Conservation (phyloP, 805 yeast species). For the Starmerella sirachaensis region DNA sequence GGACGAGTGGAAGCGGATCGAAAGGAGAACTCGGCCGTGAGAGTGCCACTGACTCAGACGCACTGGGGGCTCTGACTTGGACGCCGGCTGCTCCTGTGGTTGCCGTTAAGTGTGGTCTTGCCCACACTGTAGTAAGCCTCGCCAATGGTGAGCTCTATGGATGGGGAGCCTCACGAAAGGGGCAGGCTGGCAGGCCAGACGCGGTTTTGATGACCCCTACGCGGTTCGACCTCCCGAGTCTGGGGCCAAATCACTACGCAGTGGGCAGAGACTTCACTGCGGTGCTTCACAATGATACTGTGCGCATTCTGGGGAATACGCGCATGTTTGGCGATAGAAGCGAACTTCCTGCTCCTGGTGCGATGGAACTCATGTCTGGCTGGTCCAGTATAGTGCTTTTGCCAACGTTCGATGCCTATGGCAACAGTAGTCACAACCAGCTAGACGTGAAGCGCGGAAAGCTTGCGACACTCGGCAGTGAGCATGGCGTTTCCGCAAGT, state of each 20-base stretch:
- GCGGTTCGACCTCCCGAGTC: neutral
- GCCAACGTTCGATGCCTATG: constrained; percentile 38
- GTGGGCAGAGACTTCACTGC: constrained; percentile 53
- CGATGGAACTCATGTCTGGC: constrained; percentile 9
- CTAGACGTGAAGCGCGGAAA: constrained; percentile 22
- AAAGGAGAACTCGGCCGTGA: constrained; percentile 68
- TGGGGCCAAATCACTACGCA: constrained; percentile 9
- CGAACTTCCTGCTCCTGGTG: neutral
- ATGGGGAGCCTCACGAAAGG: constrained; percentile 59
- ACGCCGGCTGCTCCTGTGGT: constrained; percentile 14
- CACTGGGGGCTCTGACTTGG: constrained; percentile 12
- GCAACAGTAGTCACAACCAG: constrained; percentile 74
- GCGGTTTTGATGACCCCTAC: constrained; percentile 7
- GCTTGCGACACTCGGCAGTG: constrained; percentile 61
- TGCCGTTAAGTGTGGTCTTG: constrained; percentile 25
- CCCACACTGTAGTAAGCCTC: constrained; percentile 26
- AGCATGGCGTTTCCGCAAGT: constrained; percentile 52
- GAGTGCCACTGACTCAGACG: constrained; percentile 1
- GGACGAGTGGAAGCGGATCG: constrained; percentile 48
- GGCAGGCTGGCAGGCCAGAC: constrained; percentile 33
- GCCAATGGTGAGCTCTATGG: constrained; percentile 40
- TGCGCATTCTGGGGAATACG: constrained; percentile 28
- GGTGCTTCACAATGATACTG: constrained; percentile 18
- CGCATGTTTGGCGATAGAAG: constrained; percentile 1
- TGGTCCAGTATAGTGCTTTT: constrained; percentile 20